A percentile compares a stretch with the other conserved stretches of the same genome.
Conservation (phyloP, 2,329 filamentous ascomycete genomes). For the Colletotrichum abscissum region DNA sequence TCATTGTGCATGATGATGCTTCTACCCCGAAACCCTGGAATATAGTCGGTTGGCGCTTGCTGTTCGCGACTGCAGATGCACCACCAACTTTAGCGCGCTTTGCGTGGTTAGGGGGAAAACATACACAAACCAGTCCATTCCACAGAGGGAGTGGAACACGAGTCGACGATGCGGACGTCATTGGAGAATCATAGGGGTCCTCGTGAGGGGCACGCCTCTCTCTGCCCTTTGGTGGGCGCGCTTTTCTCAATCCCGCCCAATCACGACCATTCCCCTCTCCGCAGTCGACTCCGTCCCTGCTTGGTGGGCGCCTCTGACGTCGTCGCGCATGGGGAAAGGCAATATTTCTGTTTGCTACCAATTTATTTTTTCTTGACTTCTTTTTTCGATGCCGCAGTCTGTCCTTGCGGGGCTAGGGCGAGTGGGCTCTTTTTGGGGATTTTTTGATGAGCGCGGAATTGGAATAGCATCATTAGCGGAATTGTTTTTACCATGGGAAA, state of each 20-base stretch:
- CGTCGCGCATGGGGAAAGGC: slow-evolving; percentile 19
- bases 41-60: background rate
- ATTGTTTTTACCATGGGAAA: background rate
- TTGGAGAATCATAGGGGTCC: slow-evolving; percentile 31
- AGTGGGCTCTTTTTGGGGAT: background rate
- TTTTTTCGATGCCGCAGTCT: background rate
- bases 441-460: background rate
- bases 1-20: slow-evolving; percentile 20
- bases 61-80: background rate
- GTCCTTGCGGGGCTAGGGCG: background rate
- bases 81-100: background rate
- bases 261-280: background rate
- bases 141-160: background rate
- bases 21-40: background rate
- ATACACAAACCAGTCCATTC: background rate
- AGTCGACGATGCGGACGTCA: slow-evolving; percentile 25
- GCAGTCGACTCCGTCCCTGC: background rate
- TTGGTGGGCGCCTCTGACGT: slow-evolving; percentile 22
- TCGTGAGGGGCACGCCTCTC: background rate
- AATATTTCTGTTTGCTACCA: background rate
- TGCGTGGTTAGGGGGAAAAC: background rate
- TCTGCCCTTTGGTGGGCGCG: background rate
- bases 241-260: background rate
- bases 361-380: background rate
- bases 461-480: slow-evolving; percentile 8